These are phyloP conservation scores for Colletotrichum echinochloae DNA, from an alignment of 2,329 filamentous ascomycete genomes.

Conservation along the genomic window DNA sequence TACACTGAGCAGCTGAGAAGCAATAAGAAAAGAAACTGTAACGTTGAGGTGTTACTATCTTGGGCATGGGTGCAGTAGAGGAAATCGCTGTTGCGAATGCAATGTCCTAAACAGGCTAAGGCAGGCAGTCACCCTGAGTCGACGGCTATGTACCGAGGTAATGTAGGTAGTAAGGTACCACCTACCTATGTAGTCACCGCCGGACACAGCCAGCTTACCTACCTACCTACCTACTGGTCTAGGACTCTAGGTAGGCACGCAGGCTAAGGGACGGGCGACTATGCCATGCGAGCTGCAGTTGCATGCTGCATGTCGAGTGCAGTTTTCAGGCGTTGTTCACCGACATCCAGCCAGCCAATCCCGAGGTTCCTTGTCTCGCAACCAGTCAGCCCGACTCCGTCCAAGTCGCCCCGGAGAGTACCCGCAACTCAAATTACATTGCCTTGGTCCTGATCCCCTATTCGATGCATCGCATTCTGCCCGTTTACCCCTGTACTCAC, in stretches of 20 bases:
- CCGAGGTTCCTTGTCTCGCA: background rate
- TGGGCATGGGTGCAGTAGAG: slow-evolving; percentile 4
- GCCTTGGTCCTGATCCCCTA: background rate
- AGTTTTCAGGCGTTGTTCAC: slow-evolving; percentile 5
- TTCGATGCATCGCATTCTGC: background rate
- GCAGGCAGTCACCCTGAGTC: background rate
- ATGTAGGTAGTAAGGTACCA: too few species aligned
- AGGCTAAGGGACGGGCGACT: background rate
- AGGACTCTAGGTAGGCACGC: too few species aligned
- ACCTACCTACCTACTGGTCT: too few species aligned
- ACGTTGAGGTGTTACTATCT: slow-evolving; percentile 6
- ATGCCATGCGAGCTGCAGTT: too few species aligned
- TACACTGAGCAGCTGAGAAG: background rate
- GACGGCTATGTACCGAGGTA: background rate
- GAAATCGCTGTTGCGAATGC: background rate
- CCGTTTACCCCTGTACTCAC: slow-evolving; percentile 2
- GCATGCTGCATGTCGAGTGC: slow-evolving; percentile 8
- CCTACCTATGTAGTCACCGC: slow-evolving; percentile 12
- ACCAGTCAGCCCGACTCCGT: background rate
- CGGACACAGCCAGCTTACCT: slow-evolving; percentile 8
- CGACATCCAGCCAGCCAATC: background rate
- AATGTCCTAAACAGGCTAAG: slow-evolving; percentile 2
- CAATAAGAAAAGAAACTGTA: slow-evolving; percentile 23
- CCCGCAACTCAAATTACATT: slow-evolving; percentile 9
- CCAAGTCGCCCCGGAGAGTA: background rate